Evolutionary conservation across 148 eudicot species (phyloP).

Genomic region (Amaranthus hypochondriacus): DNA sequence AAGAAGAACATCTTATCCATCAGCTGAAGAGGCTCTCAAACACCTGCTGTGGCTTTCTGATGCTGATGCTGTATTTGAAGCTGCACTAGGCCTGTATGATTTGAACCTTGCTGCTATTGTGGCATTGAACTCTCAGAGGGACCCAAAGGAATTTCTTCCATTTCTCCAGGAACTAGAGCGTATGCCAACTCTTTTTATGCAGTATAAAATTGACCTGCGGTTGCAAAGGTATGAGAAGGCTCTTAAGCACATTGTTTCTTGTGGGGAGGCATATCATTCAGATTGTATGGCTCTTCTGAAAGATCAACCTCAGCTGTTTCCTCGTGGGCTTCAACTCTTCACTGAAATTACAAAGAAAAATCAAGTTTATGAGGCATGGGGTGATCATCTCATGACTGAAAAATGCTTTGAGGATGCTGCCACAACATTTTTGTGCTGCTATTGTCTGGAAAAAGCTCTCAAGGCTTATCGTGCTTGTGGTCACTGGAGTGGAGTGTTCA

Average conservation of each 20-base stretch:
- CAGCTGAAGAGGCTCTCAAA: constrained; percentile 93
- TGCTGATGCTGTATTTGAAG: constrained; percentile 84
- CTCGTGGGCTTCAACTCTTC: constrained; percentile 61
- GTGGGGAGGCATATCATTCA: constrained; percentile 63
- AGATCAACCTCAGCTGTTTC: constrained; percentile 74
- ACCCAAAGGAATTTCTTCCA: constrained; percentile 97
- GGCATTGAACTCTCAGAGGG: constrained; percentile 85
- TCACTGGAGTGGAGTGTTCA: constrained; percentile 73
- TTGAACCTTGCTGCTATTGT: constrained; percentile 97
- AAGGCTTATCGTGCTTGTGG: constrained; percentile 88
- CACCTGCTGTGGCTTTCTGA: constrained; percentile 93
- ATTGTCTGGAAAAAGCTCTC: constrained; percentile 66
- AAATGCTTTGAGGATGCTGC: constrained; percentile 95
- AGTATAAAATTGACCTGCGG: constrained; percentile 75
- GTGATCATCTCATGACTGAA: constrained; percentile 65
- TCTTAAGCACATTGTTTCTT: constrained; percentile 61
- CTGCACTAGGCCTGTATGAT: constrained; percentile 96
- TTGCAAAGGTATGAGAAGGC: constrained; percentile 75
- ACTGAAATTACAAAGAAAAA: constrained; percentile 49
- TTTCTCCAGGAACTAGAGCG: constrained; percentile 76
- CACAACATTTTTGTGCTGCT: constrained; percentile 72
- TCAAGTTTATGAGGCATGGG: constrained; percentile 87
- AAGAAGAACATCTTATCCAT: constrained; percentile 49
- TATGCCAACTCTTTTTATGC: constrained; percentile 67
- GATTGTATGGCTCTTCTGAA: constrained; percentile 75